Conservation (phyloP, 306 rosid genomes). For the Pyrus communis region DNA sequence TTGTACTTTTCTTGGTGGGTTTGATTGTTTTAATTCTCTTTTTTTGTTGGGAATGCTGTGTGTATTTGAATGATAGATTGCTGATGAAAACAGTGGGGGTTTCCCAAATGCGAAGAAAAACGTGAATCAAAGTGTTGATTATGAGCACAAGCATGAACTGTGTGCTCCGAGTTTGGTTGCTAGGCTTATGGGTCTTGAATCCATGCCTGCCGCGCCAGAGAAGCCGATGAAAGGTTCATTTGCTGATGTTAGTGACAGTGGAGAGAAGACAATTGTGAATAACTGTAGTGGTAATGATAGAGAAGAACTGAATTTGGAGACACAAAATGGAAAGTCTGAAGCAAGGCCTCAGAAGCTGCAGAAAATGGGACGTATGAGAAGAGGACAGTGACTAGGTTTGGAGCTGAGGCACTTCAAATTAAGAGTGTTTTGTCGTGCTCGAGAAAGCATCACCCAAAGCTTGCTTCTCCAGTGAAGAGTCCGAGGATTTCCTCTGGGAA, state of each 20-base stretch:
- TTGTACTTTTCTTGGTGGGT: background rate
- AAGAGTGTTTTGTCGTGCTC: constrained; percentile 66
- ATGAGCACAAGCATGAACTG: constrained; percentile 48
- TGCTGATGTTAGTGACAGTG: constrained; percentile 28
- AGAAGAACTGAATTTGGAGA: constrained; percentile 41
- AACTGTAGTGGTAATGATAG: constrained; percentile 25
- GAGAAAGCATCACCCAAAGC: constrained; percentile 53
- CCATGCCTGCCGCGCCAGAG: constrained; percentile 54
- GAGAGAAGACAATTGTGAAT: constrained; percentile 14
- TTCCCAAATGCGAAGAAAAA: constrained; percentile 57
- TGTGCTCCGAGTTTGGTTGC: constrained; percentile 74
- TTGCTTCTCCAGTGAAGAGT: constrained; percentile 59
- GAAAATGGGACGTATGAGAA: constrained; percentile 50
- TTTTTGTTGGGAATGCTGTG: constrained; percentile 6
- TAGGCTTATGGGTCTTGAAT: constrained; percentile 86
- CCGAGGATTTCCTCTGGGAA: constrained; percentile 49
- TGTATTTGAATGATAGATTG: constrained; percentile 45
- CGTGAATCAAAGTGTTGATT: constrained; percentile 32
- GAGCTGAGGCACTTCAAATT: constrained; percentile 65
- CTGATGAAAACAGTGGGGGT: constrained; percentile 81
- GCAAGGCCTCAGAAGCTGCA: constrained; percentile 85
- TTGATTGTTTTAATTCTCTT: background rate
- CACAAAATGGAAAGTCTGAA: constrained; percentile 42
- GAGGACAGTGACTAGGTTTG: constrained; percentile 58
- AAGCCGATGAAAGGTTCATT: constrained; percentile 43